Percentiles rank a stretch among this genome's conserved stretches.
phyloP scores from a whole-genome alignment of 139 green algal species.

The Volvox reticuliferus region DNA sequence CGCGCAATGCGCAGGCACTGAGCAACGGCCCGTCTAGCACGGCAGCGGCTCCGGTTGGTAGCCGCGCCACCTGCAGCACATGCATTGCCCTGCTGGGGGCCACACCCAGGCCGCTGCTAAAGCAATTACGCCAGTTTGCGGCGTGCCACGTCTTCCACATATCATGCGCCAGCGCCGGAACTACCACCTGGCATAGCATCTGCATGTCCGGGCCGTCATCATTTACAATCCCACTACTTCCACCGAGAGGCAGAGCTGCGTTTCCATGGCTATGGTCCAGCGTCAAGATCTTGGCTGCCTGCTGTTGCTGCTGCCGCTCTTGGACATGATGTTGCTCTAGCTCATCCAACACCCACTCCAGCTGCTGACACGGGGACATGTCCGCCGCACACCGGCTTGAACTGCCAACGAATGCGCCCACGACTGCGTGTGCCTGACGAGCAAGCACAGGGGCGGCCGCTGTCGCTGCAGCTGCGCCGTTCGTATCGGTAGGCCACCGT shows the following conservation, averaged over 20 bases:
- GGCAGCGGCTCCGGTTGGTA: constrained; percentile 27
- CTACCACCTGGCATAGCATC: constrained; percentile 37
- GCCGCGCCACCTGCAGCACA: neutral
- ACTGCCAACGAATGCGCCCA: neutral
- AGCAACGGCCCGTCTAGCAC: constrained; percentile 25
- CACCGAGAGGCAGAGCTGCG: neutral
- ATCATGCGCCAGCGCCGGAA: constrained; percentile 76
- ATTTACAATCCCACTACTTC: neutral
- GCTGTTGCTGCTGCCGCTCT: neutral
- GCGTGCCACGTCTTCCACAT: constrained; percentile 84
- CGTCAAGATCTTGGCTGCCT: neutral
- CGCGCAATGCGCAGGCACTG: constrained; percentile 38
- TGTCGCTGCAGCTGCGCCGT: neutral
- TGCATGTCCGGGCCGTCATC: neutral
- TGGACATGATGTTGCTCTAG: neutral
- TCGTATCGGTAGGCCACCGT: neutral
- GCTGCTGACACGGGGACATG: constrained; percentile 72
- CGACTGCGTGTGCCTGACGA: neutral
- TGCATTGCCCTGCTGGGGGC: neutral
- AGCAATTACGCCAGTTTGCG: neutral
- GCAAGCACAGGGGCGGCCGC: neutral
- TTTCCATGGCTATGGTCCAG: neutral
- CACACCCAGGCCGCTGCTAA: constrained; percentile 7
- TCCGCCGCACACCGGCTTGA: constrained; percentile 37
- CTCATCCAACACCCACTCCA: constrained; percentile 84